Evolutionary conservation across 306 rosid genomes (phyloP).

Genomic region (Elaeagnus macrophylla): DNA sequence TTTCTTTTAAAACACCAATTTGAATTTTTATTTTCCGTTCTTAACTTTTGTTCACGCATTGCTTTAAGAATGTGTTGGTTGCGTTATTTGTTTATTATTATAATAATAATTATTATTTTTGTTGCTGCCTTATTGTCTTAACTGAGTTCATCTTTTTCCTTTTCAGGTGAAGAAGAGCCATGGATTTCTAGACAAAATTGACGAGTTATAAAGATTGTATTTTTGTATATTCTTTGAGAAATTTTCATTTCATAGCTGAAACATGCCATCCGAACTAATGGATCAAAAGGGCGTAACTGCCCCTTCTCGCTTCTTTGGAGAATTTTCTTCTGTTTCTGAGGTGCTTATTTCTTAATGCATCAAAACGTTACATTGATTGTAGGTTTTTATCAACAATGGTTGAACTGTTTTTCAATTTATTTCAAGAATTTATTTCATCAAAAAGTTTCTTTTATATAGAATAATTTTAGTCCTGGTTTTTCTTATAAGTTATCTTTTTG

Average conservation of each 20-base stretch:
- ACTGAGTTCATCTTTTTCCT: neutral
- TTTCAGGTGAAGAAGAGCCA: conserved; percentile 24
- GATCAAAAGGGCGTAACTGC: conserved; percentile 53
- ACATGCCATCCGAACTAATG: conserved; percentile 71
- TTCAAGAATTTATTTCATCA: no score
- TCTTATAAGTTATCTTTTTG: no score
- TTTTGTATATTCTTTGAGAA: conserved; percentile 9
- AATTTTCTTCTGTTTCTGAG: conserved; percentile 49
- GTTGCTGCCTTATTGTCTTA: neutral
- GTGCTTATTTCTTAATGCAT: conserved; percentile 20
- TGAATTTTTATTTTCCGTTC: no score
- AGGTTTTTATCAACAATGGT: no score
- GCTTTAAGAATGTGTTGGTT: no score
- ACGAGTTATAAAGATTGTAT: conserved; percentile 20
- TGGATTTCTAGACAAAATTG: conserved; percentile 17
- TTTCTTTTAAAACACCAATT: no score
- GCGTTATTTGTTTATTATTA: neutral
- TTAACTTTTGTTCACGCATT: no score
- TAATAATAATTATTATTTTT: neutral
- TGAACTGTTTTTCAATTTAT: no score
- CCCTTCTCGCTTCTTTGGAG: conserved; percentile 56
- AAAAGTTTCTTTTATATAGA: no score
- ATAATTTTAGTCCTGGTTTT: no score
- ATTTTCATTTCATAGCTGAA: conserved; percentile 26
- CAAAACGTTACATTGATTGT: neutral